A percentile compares a stretch with the other conserved stretches of the same genome.
phyloP scores from a whole-genome alignment of 2,329 filamentous ascomycete genomes.

The Ilyonectria destructans region DNA sequence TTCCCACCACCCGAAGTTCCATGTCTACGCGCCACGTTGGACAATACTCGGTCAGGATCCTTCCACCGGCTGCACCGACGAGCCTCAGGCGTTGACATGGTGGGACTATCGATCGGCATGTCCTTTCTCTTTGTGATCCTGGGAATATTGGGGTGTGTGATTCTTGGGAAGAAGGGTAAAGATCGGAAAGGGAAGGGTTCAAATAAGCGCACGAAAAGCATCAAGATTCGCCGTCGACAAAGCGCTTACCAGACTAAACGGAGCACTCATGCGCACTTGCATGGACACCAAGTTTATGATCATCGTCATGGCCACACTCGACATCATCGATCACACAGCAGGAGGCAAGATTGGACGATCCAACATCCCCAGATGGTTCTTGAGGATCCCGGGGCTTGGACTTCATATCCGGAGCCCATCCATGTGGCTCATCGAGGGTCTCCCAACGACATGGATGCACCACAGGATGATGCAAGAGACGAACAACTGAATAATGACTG shows the following conservation, averaged over 20 bases:
- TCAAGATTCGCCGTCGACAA: neutral
- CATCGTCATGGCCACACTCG: neutral
- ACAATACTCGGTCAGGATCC: neutral
- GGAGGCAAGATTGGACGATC: slow-evolving; percentile 1
- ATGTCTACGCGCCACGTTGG: neutral
- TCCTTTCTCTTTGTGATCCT: slow-evolving; percentile 8
- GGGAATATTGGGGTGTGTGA: neutral
- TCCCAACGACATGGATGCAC: slow-evolving; percentile 47
- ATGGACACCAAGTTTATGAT: neutral
- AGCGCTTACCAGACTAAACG: neutral
- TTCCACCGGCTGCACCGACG: slow-evolving; percentile 18
- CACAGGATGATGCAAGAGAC: slow-evolving; percentile 35
- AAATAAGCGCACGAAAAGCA: neutral
- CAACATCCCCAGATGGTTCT: slow-evolving; percentile 26
- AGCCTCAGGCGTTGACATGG: slow-evolving; percentile 2
- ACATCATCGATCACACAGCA: neutral
- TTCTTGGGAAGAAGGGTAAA: neutral
- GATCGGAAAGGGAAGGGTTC: neutral
- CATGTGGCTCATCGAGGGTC: slow-evolving; percentile 2
- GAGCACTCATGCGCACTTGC: neutral
- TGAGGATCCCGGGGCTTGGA: neutral
- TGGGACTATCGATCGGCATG: slow-evolving; percentile 21
- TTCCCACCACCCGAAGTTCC: neutral
- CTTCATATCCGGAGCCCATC: neutral
- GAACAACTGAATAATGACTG: neutral